Base-by-base conservation (phyloP, 1,139 yeast genomes). In the Blastobotrys aristatus region DNA sequence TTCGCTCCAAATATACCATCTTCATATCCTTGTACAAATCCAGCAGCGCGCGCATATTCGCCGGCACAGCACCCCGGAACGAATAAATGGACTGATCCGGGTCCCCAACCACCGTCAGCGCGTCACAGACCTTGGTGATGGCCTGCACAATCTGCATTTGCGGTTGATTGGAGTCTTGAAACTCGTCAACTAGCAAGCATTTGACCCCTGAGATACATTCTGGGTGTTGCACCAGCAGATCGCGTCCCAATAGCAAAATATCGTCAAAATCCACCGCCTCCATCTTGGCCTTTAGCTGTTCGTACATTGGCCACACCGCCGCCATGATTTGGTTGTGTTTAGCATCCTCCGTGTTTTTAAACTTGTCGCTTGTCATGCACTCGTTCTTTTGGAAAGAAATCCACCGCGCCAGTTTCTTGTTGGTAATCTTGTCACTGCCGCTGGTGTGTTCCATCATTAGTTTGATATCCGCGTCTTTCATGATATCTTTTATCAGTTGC, bases 41-140 rank as follows among this genome's bases (percentile, higher is more conserved):
- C 32, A 65, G 63, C 89, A 92, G 81, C 11, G 71, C 70, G 32
- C 66, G 67, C 57, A 92, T 87, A 58, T 87, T 89, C 14, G 71
- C 69, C 0, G 83, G 73, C 38, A 80, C 80, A 0, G 97, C 97
- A 57, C 85, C 81, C 53, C 98, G 72, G 56, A 90, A 90, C 0
- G 83, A 88, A 62, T 92, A 92, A 26, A 92, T 92, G 60, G 96
- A 83, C 64, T 92, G 97, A 65, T 92, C 97, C 0, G 97, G 96
- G 59, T 92, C 98, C 0, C 98, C 98, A 0, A 92, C 97, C 1
- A 89, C 80, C 0, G 97, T 86, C 7, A 90, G 72, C 2, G 40
- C 17, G 18, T 57, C 57, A 39, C 66, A 63, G 4, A 68, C 67
- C 16, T 66, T 63, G 0, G 87, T 80, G 54, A 90, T 74, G 18